Evolutionary conservation across 75 land plant species (phyloP).

Genomic region (Adiantum capillusveneris): DNA sequence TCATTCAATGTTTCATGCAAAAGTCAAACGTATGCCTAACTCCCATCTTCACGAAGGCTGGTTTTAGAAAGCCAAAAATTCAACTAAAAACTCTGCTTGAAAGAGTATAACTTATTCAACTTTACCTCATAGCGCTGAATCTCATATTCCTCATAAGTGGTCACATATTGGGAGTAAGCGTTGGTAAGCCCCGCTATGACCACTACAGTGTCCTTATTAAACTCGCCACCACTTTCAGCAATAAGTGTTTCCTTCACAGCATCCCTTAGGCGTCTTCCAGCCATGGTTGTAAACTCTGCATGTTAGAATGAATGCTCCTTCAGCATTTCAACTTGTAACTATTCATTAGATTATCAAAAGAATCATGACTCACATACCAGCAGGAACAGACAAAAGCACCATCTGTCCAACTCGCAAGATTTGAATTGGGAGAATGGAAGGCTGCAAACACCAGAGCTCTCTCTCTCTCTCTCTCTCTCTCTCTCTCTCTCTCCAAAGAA

Average conservation of each 20-base stretch:
- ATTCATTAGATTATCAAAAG: too few relatives aligned
- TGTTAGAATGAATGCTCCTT: too few relatives aligned
- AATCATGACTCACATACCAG: slow-evolving; percentile 38
- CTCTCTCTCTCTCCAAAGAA: slow-evolving; percentile 8
- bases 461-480: slow-evolving; percentile 7
- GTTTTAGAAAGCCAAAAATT: too few relatives aligned
- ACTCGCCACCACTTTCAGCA: slow-evolving; percentile 34
- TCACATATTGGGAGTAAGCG: slow-evolving; percentile 89
- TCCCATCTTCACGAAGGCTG: too few relatives aligned
- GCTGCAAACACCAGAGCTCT: slow-evolving; percentile 39
- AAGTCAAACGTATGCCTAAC: too few relatives aligned
- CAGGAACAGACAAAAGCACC: slow-evolving; percentile 84
- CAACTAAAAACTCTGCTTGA: neutral
- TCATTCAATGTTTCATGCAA: too few relatives aligned
- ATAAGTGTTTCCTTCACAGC: slow-evolving; percentile 63
- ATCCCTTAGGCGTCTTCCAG: slow-evolving; percentile 90
- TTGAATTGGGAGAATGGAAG: slow-evolving; percentile 88
- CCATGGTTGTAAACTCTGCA: slow-evolving; percentile 96
- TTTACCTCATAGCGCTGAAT: slow-evolving; percentile 88
- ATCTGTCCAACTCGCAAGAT: slow-evolving; percentile 79
- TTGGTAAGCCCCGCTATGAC: slow-evolving; percentile 91
- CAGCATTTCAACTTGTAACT: slow-evolving; percentile 1
- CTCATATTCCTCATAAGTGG: slow-evolving; percentile 92
- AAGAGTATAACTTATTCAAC: neutral
- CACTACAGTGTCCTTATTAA: slow-evolving; percentile 44